Evolutionary conservation across 75 land plant species (phyloP), one percentile per base, ranked within the genome.

Genomic region (Azolla pinnata): DNA sequence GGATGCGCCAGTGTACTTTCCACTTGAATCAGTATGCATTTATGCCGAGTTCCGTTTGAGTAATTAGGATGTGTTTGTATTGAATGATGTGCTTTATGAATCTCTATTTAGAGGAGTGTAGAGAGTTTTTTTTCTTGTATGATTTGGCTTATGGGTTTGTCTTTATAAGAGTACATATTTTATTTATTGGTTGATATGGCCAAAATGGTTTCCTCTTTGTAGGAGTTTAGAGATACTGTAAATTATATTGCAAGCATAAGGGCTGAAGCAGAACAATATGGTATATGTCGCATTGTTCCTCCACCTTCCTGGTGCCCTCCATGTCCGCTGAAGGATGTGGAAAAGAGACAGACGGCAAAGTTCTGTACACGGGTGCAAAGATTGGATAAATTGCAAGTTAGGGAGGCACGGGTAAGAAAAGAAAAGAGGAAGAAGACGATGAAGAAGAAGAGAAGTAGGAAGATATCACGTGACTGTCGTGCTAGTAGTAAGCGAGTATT

Each of bases 271-370:
- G 90, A 83, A 49, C 63, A 75, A n/a, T 85, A 81, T 67, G 97
- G 97, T 23, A 92, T 92, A 33, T 92, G 97, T 34, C 79, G 90
- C n/a, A 86, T 92, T 44, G 81, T 92, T 0, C 96, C 97, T 28
- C 97, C 97, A 33, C 52, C 70, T 50, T 76, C 83, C 0, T 92
- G 96, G 96, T 62, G n/a, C 46, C 97, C 97, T 30, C 90, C 90
- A 0, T 82, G 86, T 33, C 69, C 70, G 48, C 73, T 88, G 4
- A 76, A 70, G 51, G 81, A 82, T 12, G 65, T 67, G 20, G 55
- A 31, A 8, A 65, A 69, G 14, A 76, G 87, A 75, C 63, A 79
- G 38, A n/a, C 55, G 35, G 66, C 76, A 14, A 67, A 57, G 27
- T 92, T 92, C 69, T 56, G 67, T 7, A 88, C 97, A n/a, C 76